Base-by-base conservation (phyloP, 352 stramenopile genomes). In the Phytopythium sindhum region DNA sequence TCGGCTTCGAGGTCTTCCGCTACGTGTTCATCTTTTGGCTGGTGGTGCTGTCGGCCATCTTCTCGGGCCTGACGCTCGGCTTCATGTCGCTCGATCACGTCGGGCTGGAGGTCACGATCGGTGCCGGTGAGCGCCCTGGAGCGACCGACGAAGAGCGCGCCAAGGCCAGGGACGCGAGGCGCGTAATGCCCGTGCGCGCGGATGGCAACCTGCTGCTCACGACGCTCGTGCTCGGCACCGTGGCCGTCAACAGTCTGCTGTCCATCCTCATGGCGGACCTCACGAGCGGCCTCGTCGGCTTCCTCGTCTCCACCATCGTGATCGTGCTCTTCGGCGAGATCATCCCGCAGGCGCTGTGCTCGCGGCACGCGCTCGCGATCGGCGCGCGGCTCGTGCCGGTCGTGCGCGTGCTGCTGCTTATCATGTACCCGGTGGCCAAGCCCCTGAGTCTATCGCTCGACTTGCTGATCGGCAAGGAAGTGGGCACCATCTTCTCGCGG, bases 321-420 rank as follows among this genome's bases (percentile, higher is more conserved):
- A 99, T 99, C 78, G 88, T 98, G 37, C 83, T 99, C 47, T 98
- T 98, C 70, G 96, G 96, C 44, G 96, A 99, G 70, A 95, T 98
- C 63, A 77, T 98, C 21, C 91, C 91, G 19, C 84, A 93, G 62
- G 96, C 97, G 24, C 58, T 97, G 17, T 99, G 97, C 68, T 97
- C 90, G 1, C 80, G 97, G 26, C 93, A 99, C 74, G 90, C 95
- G 23, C 72, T 99, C 21, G 19, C 31, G 41, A 84, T 81, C 57
- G 84, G 86, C 21, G 78, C 84, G 33, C 66, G 58, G 0, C 77
- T 93, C 23, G 69, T 99, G 3, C 95, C 93, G 4, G 51, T 99
- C 17, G 95, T 99, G 21, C 89, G 90, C 48, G 70, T 98, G n/a
- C 79, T 99, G 63, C 81, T 98, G n/a, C 24, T 95, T 4, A 14